These are phyloP conservation scores for Chrysopogon serrulatus DNA, from an alignment of 176 grass and related monocot genomes.

Conservation along the genomic window DNA sequence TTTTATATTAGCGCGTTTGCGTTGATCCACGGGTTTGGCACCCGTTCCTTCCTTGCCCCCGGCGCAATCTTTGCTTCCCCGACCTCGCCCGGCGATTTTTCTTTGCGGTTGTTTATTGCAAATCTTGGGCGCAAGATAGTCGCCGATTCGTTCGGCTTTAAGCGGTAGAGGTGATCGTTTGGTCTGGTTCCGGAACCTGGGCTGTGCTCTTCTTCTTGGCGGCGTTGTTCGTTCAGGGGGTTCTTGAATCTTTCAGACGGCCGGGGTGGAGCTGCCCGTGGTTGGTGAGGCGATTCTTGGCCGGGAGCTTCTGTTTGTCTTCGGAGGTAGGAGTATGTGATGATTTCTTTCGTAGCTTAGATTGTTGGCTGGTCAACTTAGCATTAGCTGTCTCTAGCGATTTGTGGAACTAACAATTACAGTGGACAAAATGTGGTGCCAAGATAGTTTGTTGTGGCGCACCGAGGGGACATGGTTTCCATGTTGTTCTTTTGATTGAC, in stretches of 20 bases:
- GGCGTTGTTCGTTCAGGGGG: neutral
- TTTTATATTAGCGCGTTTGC: slow-evolving; percentile 10
- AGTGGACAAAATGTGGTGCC: neutral
- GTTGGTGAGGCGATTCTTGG: slow-evolving; percentile 19
- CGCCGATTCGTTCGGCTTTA: slow-evolving; percentile 30
- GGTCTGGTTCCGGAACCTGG: neutral
- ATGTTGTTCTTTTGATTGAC: neutral
- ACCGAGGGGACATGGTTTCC: neutral
- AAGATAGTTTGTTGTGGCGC: neutral
- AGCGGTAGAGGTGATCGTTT: neutral
- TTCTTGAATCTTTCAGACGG: slow-evolving; percentile 33
- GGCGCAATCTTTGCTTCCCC: slow-evolving; percentile 26
- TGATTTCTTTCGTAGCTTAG: neutral
- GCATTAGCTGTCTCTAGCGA: neutral
- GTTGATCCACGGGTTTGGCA: slow-evolving; percentile 40
- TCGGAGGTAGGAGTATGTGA: neutral
- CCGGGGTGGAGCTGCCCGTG: neutral
- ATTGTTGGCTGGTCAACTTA: neutral
- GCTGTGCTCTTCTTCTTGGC: neutral
- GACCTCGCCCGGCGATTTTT: slow-evolving; percentile 13
- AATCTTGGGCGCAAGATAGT: slow-evolving; percentile 19
- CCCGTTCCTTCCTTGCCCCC: slow-evolving; percentile 24
- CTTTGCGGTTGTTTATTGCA: neutral
- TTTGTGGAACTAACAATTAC: neutral
- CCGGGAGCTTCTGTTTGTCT: neutral